phyloP scores from a whole-genome alignment of 148 eudicot genomes.

The Silene uniflora region DNA sequence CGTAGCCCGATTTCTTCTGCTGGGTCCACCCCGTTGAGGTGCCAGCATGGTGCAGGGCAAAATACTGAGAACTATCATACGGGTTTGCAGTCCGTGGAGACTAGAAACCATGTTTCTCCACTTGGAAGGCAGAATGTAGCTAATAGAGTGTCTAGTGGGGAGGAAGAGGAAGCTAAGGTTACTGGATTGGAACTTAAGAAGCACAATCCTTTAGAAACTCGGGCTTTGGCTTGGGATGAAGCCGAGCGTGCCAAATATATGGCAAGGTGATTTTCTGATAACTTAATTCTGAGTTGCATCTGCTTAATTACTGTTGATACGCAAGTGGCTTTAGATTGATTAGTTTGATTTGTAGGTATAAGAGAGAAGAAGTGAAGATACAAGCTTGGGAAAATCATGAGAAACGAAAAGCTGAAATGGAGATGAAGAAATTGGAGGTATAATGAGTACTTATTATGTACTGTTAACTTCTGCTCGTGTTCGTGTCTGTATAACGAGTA shows the following conservation, averaged over 20 bases:
- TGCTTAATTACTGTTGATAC: not conserved
- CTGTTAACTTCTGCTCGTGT: not conserved
- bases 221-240: constrained; percentile 97
- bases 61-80: constrained; percentile 24
- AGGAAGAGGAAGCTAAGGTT: constrained; percentile 27
- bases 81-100: not conserved
- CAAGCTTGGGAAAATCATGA: constrained; percentile 97
- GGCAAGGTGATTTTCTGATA: constrained; percentile 57
- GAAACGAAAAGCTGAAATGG: constrained; percentile 94
- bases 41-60: constrained; percentile 27
- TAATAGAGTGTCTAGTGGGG: constrained; percentile 27
- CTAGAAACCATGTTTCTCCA: constrained; percentile 28
- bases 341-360: constrained; percentile 46
- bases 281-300: not conserved
- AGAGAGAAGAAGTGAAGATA: constrained; percentile 89
- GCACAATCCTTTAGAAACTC: constrained; percentile 57
- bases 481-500: not conserved
- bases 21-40: constrained; percentile 60
- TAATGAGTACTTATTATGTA: too few relatives aligned
- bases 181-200: constrained; percentile 28
- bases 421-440: constrained; percentile 91
- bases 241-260: constrained; percentile 86
- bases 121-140: constrained; percentile 36
- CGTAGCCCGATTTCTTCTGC: constrained; percentile 79
- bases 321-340: not conserved